Evolutionary conservation across 1,284 basidiomycete species (phyloP).

Genomic region (Leccinum ambiguum): DNA sequence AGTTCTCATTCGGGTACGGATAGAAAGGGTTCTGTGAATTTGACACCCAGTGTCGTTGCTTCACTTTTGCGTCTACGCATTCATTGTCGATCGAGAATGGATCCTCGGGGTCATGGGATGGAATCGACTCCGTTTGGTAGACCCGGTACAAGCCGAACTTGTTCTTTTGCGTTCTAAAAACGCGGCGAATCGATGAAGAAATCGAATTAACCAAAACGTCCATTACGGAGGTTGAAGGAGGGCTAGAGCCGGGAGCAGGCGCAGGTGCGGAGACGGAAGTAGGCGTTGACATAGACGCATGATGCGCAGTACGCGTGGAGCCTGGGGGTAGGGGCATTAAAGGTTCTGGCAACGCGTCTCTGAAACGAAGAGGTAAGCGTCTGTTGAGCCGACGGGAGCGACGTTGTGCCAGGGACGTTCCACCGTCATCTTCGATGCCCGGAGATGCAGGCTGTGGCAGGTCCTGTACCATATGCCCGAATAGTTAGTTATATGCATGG

Average conservation of each 20-base stretch:
- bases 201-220: background rate
- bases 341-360: background rate
- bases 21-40: background rate
- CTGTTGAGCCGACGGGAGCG: background rate
- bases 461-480: constrained; percentile 19
- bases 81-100: background rate
- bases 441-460: background rate
- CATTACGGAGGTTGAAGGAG: background rate
- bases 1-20: constrained; percentile 1
- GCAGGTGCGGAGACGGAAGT: background rate
- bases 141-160: background rate
- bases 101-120: background rate
- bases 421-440: background rate
- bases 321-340: background rate
- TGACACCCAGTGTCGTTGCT: too few relatives aligned
- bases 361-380: background rate
- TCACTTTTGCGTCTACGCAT: background rate
- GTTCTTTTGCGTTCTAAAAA: background rate
- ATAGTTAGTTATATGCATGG: too few relatives aligned
- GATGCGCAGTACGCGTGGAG: too few relatives aligned
- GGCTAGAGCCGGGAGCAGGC: background rate
- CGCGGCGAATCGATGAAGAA: background rate
- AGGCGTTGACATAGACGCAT: too few relatives aligned
- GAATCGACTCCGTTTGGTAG: background rate
- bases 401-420: background rate